phyloP scores from a whole-genome alignment of 495 filamentous ascomycete genomes.

The Aspergillus cavernicola region DNA sequence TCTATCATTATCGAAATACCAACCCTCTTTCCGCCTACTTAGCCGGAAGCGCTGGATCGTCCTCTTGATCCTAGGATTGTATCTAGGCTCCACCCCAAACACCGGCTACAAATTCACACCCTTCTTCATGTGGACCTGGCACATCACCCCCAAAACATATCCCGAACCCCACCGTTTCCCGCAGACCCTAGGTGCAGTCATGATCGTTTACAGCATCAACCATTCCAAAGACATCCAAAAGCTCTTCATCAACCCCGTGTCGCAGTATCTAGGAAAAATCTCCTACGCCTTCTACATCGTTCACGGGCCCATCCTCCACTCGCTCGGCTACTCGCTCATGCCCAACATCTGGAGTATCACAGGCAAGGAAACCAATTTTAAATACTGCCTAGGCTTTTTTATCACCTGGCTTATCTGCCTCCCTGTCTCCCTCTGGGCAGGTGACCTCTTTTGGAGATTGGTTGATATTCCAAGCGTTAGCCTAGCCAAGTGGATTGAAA shows the following conservation, averaged over 20 bases:
- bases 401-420: conserved; percentile 47
- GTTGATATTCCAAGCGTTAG: conserved; percentile 57
- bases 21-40: conserved; percentile 34
- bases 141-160: conserved; percentile 39
- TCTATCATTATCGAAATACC: conserved; percentile 18
- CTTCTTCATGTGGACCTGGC: conserved; percentile 41
- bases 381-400: conserved; percentile 50
- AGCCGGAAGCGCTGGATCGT: conserved; percentile 53
- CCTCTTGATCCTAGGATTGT: conserved; percentile 40
- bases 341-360: conserved; percentile 51
- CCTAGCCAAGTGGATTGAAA: conserved; percentile 53
- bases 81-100: conserved; percentile 42
- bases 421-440: conserved; percentile 52
- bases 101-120: conserved; percentile 44
- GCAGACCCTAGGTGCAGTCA: conserved; percentile 49
- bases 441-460: conserved; percentile 55
- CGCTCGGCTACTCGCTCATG: conserved; percentile 47
- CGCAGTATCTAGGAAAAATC: conserved; percentile 61
- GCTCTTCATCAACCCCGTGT: conserved; percentile 51
- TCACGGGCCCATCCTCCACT: conserved; percentile 55
- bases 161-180: conserved; percentile 43
- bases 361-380: conserved; percentile 49
- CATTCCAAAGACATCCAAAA: conserved; percentile 49
- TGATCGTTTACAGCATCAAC: conserved; percentile 54
- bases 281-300: conserved; percentile 64